Percentiles rank a stretch among this genome's conserved stretches.
Conservation (phyloP, 129 eudicot genomes). For the Flaveria linearis region DNA sequence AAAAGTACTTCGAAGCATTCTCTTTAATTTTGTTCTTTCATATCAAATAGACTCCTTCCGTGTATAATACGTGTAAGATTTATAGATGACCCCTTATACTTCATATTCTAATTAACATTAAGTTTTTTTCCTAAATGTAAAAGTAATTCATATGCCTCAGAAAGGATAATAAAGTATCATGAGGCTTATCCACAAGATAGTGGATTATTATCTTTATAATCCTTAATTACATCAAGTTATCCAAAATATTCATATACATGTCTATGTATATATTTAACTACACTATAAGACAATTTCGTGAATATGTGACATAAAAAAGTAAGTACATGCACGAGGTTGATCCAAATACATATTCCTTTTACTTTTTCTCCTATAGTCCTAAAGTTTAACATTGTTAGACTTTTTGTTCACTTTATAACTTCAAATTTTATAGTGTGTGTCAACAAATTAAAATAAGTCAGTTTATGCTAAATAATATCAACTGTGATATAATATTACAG, state of each 20-base stretch:
- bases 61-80: slow-evolving; percentile 28
- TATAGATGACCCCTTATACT: not conserved
- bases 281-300: not conserved
- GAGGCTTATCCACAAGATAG: slow-evolving; percentile 15
- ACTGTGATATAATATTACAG: too few relatives aligned
- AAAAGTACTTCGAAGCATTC: slow-evolving; percentile 8
- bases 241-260: not conserved
- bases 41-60: not conserved
- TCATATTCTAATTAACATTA: not conserved
- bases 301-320: not conserved
- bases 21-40: slow-evolving; percentile 3
- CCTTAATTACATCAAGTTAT: not conserved
- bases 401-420: too few relatives aligned
- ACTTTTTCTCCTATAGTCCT: too few relatives aligned
- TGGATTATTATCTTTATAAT: slow-evolving; percentile 14
- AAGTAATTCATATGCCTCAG: not conserved
- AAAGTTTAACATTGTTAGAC: too few relatives aligned
- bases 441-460: too few relatives aligned
- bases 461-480: too few relatives aligned
- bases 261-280: not conserved
- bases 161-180: not conserved
- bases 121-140: not conserved
- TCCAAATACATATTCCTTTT: not conserved
- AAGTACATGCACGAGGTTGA: not conserved
- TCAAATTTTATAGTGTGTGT: too few relatives aligned